phyloP scores from a whole-genome alignment of 2,329 filamentous ascomycete species.

The Pseudogymnoascus sp. region DNA sequence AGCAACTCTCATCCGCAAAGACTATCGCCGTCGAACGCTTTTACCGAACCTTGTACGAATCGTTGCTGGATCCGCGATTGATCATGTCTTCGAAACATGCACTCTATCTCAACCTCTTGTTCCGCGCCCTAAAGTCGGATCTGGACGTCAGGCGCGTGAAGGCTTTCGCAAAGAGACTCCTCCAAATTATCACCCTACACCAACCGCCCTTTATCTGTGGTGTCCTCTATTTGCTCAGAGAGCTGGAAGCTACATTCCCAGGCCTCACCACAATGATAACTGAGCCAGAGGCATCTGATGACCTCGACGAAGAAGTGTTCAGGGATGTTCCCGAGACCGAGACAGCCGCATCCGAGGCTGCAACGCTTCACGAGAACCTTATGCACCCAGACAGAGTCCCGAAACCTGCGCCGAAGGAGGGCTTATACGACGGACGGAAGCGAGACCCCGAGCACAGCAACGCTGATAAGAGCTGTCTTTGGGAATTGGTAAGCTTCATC shows the following conservation, averaged over 20 bases:
- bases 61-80: conserved; percentile 80
- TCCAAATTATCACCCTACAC: conserved; percentile 80
- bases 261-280: conserved; percentile 70
- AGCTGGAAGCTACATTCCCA: conserved; percentile 71
- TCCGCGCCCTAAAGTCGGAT: conserved; percentile 80
- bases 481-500: conserved; percentile 63
- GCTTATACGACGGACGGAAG: conserved; percentile 76
- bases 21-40: conserved; percentile 81
- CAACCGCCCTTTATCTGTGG: conserved; percentile 90
- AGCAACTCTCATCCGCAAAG: conserved; percentile 76
- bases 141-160: conserved; percentile 86
- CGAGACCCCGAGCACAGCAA: conserved; percentile 86
- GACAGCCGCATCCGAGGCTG: conserved; percentile 25
- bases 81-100: conserved; percentile 88
- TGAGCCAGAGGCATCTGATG: conserved; percentile 69
- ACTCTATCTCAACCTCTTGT: conserved; percentile 86
- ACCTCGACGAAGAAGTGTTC: conserved; percentile 48
- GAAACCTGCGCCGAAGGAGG: conserved; percentile 20
- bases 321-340: conserved; percentile 54
- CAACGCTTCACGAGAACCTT: conserved; percentile 21
- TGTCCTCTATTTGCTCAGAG: conserved; percentile 78
- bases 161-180: conserved; percentile 86
- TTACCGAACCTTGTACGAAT: conserved; percentile 93
- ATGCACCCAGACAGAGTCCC: conserved; percentile 4
- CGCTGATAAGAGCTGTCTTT: conserved; percentile 85